Percentiles rank a stretch among this genome's conserved stretches.
phyloP scores from a whole-genome alignment of 257 asterid species.

The Verbascum thapsus region DNA sequence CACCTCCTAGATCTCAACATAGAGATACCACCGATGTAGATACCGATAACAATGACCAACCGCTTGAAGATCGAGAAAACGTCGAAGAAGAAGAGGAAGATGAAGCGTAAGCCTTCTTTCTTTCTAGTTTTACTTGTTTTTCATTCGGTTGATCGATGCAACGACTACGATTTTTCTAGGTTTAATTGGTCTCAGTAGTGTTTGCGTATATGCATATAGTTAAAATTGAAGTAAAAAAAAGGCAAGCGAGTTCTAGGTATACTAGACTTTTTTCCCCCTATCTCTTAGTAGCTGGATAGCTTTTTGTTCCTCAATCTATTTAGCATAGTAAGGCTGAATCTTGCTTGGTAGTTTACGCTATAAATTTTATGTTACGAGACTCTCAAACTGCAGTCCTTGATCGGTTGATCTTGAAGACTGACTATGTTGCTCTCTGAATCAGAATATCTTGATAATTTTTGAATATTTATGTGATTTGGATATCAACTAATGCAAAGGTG shows the following conservation, averaged over 20 bases:
- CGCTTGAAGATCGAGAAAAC: conserved; percentile 11
- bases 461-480: not conserved
- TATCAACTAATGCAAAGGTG: not conserved
- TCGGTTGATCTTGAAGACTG: not conserved
- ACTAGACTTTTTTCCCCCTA: not conserved
- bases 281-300: conserved; percentile 7
- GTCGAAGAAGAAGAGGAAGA: conserved; percentile 39
- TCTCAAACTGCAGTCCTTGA: not conserved
- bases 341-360: not conserved
- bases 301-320: not conserved
- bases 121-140: not conserved
- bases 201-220: too few relatives aligned
- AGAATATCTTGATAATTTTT: not conserved
- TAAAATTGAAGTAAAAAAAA: too few relatives aligned
- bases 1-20: not conserved
- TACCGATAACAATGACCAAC: not conserved
- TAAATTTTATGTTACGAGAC: conserved; percentile 6
- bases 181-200: not conserved
- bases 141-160: not conserved
- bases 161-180: not conserved
- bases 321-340: not conserved
- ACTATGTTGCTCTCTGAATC: not conserved
- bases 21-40: too few relatives aligned
- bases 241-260: too few relatives aligned
- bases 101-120: conserved; percentile 33